Base-by-base conservation (phyloP, 257 asterid genomes). In the Cinchona pubescens region DNA sequence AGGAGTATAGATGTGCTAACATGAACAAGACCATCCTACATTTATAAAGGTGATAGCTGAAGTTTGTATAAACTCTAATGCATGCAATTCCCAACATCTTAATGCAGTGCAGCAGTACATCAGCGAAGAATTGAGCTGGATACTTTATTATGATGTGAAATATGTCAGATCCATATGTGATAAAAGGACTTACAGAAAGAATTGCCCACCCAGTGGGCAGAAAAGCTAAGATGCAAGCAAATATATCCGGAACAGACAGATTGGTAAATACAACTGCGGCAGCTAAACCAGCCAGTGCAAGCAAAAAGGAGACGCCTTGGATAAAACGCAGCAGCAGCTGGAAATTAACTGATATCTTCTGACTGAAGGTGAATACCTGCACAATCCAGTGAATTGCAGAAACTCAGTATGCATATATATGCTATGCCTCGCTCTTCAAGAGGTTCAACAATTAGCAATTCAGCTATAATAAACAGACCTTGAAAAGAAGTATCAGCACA, bases 191-290 rank as follows among this genome's bases (percentile, higher is more conserved):
- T 90, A 92, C 99, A n/a, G 86, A 90, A n/a, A 94, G 98, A 78
- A 94, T 88, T 78, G 91, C 99, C 98, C 98, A 94, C 38, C 99
- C 99, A 58, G 99, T 94, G 81, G 99, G 99, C 61, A 94, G 82
- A 84, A 94, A 94, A 77, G 99, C 99, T 84, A 94, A 84, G 85
- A 92, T 79, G 85, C 88, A 85, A 58, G 99, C 97, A 73, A 94
- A 89, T 85, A 94, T 79, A 78, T 94, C 99, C 14, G 88, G 3
- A 64, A 94, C 85, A 69, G 92, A 60, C 74, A 94, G 91, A 0
- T 59, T 4, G 3, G 98, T 94, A 9, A 90, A 29, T 48, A 61
- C 91, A 75, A 94, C 80, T 23, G 99, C 98, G 38, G 84, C 89
- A 63, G 81, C 79, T 81, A 94, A 66, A 55, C 98, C 98, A 82